Base-by-base conservation (phyloP, 164 flowering plant species). In the Brasenia schreberi region DNA sequence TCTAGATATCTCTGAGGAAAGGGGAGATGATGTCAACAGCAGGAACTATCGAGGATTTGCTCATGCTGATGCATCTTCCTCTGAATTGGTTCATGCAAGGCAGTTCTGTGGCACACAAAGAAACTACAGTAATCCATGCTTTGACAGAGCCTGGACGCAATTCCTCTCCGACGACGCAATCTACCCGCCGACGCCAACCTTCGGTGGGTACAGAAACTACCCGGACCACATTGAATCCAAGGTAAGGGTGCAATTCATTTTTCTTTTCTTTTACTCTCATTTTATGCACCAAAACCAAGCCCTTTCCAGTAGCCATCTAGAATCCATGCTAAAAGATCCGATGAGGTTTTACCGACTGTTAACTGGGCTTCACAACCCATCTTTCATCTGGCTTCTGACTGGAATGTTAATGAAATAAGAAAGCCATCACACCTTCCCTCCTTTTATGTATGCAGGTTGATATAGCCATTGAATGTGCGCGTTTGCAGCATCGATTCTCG, bases 391-490 rank as follows among this genome's bases (percentile, higher is more conserved):
- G 39, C 39, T 33, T 23, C 4, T 1, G 39, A 33, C 39, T 33
- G 39, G 39, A 1, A 33, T 33, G 39, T 3, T 33, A 33, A 33
- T 33, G 39, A 33, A 33, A 33, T 33, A 33, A 33, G 39, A 33
- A 23, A 23, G 39, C 39, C 4, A 9, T 14, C 56, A 49, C 56
- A 9, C 56, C 4, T 49, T 16, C 18, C 7, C 18, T 19, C 49
- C 52, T 17, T 49, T 59, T 17, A 4, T 61, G 45, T 64, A 64
- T 62, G 49, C 73, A 90, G 96, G 95, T 85, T 52, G 91, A 87
- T 64, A 71, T 87, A 58, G 96, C 93, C 68, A 63, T 88, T 61
- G 93, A 90, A 66, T 84, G 96, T 72, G 89, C 95, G 10, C 81
- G 90, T 75, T 62, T 92, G 77, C 93, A 92, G 65, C 86, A 90